phyloP scores from a whole-genome alignment of 768 basidiomycete species.

The Goffeauzyma gilvescens region DNA sequence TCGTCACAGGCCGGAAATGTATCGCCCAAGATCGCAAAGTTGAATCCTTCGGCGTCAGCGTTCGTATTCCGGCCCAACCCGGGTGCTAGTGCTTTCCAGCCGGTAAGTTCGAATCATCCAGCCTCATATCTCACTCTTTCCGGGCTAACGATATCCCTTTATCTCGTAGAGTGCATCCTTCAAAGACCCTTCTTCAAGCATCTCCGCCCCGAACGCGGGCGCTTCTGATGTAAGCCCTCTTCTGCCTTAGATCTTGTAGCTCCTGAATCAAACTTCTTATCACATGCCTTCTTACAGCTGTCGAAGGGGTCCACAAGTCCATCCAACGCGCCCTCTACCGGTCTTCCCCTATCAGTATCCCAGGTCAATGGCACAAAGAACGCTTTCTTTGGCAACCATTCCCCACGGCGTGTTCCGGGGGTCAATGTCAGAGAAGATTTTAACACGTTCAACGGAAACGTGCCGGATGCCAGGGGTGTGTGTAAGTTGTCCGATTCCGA shows the following conservation, averaged over 20 bases:
- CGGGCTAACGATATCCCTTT: too few species aligned
- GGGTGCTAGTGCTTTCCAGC: conserved; percentile 57
- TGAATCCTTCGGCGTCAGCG: conserved; percentile 66
- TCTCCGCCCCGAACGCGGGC: too few species aligned
- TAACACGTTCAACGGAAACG: conserved; percentile 74
- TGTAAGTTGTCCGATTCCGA: conserved; percentile 40
- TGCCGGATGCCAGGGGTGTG: conserved; percentile 52
- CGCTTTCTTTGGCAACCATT: conserved; percentile 72
- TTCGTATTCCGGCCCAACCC: conserved; percentile 72
- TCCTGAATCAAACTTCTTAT: too few species aligned
- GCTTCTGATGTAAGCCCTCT: too few species aligned
- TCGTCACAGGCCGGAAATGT: conserved; percentile 16
- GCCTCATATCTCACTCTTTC: too few species aligned
- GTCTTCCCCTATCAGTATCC: too few species aligned
- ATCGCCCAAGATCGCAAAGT: conserved; percentile 35
- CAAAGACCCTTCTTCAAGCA: too few species aligned
- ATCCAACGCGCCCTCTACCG: background rate
- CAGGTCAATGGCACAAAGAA: too few species aligned
- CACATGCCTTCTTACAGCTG: too few species aligned
- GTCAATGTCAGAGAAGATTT: conserved; percentile 92
- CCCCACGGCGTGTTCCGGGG: conserved; percentile 45
- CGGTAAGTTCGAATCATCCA: conserved; percentile 33
- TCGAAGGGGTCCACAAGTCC: background rate
- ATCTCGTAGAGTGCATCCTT: too few species aligned
- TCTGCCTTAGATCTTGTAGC: too few species aligned